These are phyloP conservation scores for Pseudogymnoascus pannorum DNA, from an alignment of 2,329 filamentous ascomycete species.

Conservation along the genomic window DNA sequence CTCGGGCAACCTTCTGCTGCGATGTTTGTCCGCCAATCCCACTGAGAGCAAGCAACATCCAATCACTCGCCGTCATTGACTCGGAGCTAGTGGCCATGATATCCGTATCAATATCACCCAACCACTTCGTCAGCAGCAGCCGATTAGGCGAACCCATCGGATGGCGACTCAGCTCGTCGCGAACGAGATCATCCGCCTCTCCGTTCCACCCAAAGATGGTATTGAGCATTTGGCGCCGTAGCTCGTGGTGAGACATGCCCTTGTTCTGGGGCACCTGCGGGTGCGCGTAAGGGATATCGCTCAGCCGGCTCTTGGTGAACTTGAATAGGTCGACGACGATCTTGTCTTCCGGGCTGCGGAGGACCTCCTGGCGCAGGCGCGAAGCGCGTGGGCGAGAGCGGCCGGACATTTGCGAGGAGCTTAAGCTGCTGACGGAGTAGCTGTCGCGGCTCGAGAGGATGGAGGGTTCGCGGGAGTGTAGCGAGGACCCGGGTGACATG, in stretches of 20 bases:
- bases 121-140: constrained; percentile 85
- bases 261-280: constrained; percentile 50
- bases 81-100: constrained; percentile 73
- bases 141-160: constrained; percentile 65
- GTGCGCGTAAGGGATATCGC: constrained; percentile 74
- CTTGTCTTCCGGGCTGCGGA: constrained; percentile 68
- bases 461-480: constrained; percentile 31
- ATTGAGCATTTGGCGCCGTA: constrained; percentile 83
- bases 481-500: constrained; percentile 59
- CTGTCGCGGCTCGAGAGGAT: constrained; percentile 38
- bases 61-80: constrained; percentile 88
- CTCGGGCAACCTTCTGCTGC: constrained; percentile 82
- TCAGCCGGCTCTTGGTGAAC: constrained; percentile 71
- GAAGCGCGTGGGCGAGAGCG: constrained; percentile 49
- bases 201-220: constrained; percentile 94
- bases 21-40: constrained; percentile 72
- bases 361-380: constrained; percentile 69
- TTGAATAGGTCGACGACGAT: constrained; percentile 76
- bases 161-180: constrained; percentile 76
- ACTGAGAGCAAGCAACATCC: constrained; percentile 91
- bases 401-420: constrained; percentile 35
- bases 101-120: constrained; percentile 77
- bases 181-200: constrained; percentile 71
- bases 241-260: constrained; percentile 65
- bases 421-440: constrained; percentile 47